Percentiles rank a stretch among this genome's conserved stretches.
phyloP scores from a whole-genome alignment of 1,139 yeast genomes.

The Nakaseomyces kungkrabaensis region DNA sequence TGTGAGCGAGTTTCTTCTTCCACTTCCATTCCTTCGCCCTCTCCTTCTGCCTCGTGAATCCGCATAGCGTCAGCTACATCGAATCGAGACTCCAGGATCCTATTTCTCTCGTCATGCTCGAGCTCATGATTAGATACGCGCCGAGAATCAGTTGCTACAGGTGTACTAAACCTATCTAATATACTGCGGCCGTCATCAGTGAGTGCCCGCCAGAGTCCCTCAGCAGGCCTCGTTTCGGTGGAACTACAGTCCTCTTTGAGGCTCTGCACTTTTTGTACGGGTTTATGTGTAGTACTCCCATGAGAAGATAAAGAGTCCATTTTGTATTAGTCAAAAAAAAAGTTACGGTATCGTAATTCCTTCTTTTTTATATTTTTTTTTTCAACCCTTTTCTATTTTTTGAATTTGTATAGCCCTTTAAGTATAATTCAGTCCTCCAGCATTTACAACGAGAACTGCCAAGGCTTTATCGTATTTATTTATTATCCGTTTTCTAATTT shows the following conservation, averaged over 20 bases:
- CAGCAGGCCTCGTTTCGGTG: not conserved
- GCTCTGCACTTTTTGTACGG: not conserved
- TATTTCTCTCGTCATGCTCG: conserved; percentile 7
- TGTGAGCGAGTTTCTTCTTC: not conserved
- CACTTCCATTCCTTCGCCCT: conserved; percentile 8
- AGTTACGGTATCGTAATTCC: too few species aligned
- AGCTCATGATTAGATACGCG: not conserved
- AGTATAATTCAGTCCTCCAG: too few species aligned
- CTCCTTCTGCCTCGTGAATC: conserved; percentile 13
- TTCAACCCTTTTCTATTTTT: too few species aligned
- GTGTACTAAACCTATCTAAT: not conserved
- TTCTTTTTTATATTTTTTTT: too few species aligned
- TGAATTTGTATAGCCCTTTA: too few species aligned
- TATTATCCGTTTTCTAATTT: too few species aligned
- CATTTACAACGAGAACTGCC: too few species aligned
- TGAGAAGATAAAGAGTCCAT: not conserved
- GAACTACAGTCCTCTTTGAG: not conserved
- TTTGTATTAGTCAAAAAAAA: too few species aligned
- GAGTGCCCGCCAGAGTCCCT: not conserved
- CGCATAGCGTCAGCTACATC: conserved; percentile 27
- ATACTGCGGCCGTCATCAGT: not conserved
- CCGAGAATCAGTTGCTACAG: not conserved
- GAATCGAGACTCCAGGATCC: conserved; percentile 17
- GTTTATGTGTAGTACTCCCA: not conserved
- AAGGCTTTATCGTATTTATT: too few species aligned